Conservation (phyloP, 768 basidiomycete genomes). For the Termitomyces sp. region DNA sequence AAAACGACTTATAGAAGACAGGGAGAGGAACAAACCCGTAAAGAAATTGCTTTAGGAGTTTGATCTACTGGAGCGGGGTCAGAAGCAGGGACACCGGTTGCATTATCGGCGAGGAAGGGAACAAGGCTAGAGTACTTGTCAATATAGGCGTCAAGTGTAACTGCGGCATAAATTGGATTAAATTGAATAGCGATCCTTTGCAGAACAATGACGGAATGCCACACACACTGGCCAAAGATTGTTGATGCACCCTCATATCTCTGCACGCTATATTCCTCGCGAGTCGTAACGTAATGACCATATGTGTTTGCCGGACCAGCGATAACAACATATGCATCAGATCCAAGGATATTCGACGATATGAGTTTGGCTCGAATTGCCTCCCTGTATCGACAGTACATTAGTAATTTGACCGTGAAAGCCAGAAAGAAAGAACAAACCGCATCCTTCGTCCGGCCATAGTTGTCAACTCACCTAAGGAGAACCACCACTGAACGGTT, state of each 20-base stretch:
- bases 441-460: constrained; percentile 77
- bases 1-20: no score
- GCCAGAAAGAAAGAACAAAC: constrained; percentile 24
- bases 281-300: constrained; percentile 67
- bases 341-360: constrained; percentile 53
- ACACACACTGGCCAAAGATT: constrained; percentile 67
- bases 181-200: background rate
- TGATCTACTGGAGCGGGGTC: constrained; percentile 63
- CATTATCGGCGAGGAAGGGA: constrained; percentile 50
- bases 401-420: background rate
- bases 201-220: constrained; percentile 2
- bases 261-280: constrained; percentile 69
- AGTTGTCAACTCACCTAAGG: constrained; percentile 67
- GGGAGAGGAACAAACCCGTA: constrained; percentile 38
- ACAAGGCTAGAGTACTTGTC: constrained; percentile 68
- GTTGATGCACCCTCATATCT: constrained; percentile 82
- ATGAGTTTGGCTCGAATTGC: constrained; percentile 63
- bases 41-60: constrained; percentile 58
- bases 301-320: constrained; percentile 84
- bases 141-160: constrained; percentile 76
- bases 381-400: constrained; percentile 36
- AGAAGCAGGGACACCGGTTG: constrained; percentile 42
- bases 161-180: constrained; percentile 28
- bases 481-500: constrained; percentile 3
- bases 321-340: constrained; percentile 70